phyloP scores from a whole-genome alignment of 306 rosid species.

The Trichosanthes truncata region DNA sequence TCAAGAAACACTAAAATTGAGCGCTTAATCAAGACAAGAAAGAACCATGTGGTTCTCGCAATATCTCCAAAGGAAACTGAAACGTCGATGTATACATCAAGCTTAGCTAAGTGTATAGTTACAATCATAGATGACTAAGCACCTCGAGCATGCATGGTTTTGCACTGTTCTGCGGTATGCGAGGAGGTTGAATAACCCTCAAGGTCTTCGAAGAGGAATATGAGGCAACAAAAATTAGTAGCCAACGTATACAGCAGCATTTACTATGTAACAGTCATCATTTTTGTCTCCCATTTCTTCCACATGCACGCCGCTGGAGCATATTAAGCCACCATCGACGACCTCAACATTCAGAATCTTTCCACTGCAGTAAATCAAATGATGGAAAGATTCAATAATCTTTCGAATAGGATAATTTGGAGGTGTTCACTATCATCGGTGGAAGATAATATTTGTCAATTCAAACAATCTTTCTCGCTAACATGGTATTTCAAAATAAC shows the following conservation, averaged over 20 bases:
- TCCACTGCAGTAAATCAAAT: slow-evolving; percentile 48
- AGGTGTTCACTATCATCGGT: neutral
- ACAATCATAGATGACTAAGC: neutral
- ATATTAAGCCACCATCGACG: slow-evolving; percentile 89
- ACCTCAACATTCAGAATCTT: slow-evolving; percentile 68
- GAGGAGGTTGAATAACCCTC: slow-evolving; percentile 6
- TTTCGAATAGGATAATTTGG: neutral
- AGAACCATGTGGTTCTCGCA: neutral
- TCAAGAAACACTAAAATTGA: neutral
- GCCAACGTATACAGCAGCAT: slow-evolving; percentile 95
- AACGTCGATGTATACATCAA: neutral
- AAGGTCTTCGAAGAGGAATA: neutral
- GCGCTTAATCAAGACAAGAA: neutral
- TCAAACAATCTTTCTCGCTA: neutral
- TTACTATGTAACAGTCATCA: slow-evolving; percentile 88
- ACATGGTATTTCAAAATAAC: neutral
- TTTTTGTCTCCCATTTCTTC: slow-evolving; percentile 99
- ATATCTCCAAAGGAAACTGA: neutral
- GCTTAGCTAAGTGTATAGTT: neutral
- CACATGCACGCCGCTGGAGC: slow-evolving; percentile 91
- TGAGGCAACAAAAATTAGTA: slow-evolving; percentile 35
- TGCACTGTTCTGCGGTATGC: neutral
- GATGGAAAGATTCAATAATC: neutral
- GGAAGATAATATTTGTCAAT: neutral
- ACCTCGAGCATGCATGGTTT: neutral